Evolutionary conservation across 2,329 filamentous ascomycete genomes (phyloP).

Genomic region (Bipolaris zeicola): DNA sequence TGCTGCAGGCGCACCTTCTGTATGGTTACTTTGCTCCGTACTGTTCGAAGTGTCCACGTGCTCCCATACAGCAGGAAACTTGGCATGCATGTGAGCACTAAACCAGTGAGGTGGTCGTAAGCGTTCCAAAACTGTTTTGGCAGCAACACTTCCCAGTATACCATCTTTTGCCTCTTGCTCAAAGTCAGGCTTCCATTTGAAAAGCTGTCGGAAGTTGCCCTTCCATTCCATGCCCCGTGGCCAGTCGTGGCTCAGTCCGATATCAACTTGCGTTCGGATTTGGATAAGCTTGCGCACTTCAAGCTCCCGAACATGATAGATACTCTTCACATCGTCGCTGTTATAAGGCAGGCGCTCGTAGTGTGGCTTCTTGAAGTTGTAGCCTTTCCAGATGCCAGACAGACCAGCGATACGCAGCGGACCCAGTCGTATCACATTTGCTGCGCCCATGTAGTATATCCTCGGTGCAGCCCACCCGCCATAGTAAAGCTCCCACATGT

Average conservation of each 20-base stretch:
- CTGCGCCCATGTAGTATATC: constrained; percentile 95
- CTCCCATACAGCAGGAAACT: constrained; percentile 70
- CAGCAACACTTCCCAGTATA: constrained; percentile 78
- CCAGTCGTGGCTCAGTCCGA: constrained; percentile 96
- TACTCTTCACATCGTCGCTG: constrained; percentile 73
- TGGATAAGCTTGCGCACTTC: constrained; percentile 90
- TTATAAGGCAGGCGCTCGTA: constrained; percentile 86
- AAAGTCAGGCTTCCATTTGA: constrained; percentile 75
- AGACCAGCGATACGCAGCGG: constrained; percentile 86
- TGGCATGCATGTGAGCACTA: constrained; percentile 85
- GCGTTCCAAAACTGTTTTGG: constrained; percentile 78
- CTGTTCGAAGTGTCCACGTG: constrained; percentile 60
- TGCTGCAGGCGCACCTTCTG: constrained; percentile 5
- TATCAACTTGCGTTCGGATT: constrained; percentile 83
- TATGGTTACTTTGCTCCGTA: constrained; percentile 21
- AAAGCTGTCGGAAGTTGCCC: constrained; percentile 72
- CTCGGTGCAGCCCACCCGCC: constrained; percentile 96
- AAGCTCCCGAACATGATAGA: constrained; percentile 88
- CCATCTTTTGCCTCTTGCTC: constrained; percentile 75
- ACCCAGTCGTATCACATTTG: constrained; percentile 84
- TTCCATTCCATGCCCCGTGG: constrained; percentile 80
- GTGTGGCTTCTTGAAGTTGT: constrained; percentile 83
- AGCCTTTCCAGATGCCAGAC: constrained; percentile 93
- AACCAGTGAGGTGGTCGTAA: constrained; percentile 89
- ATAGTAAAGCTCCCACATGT: constrained; percentile 92